phyloP scores from a whole-genome alignment of 768 basidiomycete species.

The Termitomyces sp. region DNA sequence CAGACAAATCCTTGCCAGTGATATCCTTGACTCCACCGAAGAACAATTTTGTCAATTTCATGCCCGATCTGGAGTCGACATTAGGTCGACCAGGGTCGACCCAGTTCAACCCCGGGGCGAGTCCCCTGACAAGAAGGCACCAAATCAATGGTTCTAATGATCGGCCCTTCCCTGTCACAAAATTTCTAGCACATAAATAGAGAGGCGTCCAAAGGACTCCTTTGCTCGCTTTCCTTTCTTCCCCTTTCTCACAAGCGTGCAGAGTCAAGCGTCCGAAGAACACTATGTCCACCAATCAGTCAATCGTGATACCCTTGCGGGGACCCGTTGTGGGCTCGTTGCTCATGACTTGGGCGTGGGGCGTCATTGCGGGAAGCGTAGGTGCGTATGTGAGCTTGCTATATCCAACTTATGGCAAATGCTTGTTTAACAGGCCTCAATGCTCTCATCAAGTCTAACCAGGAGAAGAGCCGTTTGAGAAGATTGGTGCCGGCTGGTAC shows the following conservation, averaged over 20 bases:
- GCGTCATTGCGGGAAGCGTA: constrained; percentile 18
- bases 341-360: constrained; percentile 17
- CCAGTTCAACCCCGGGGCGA: too few relatives aligned
- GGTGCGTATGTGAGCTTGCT: constrained; percentile 1
- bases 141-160: neutral
- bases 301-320: constrained; percentile 8
- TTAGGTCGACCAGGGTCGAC: neutral
- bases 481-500: constrained; percentile 28
- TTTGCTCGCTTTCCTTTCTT: neutral
- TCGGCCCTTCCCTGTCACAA: neutral
- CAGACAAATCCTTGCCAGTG: too few relatives aligned
- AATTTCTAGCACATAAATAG: neutral
- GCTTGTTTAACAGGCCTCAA: constrained; percentile 29
- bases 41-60: too few relatives aligned
- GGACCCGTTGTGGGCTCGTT: constrained; percentile 11
- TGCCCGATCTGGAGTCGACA: too few relatives aligned
- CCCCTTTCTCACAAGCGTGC: neutral
- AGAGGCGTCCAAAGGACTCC: neutral
- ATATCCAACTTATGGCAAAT: neutral
- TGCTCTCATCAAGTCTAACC: constrained; percentile 38
- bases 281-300: neutral
- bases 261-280: neutral
- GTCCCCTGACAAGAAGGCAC: neutral
- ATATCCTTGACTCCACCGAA: too few relatives aligned
- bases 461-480: constrained; percentile 28